phyloP scores from a whole-genome alignment of 2,329 filamentous ascomycete genomes.

The Aspergillus vadensis region DNA sequence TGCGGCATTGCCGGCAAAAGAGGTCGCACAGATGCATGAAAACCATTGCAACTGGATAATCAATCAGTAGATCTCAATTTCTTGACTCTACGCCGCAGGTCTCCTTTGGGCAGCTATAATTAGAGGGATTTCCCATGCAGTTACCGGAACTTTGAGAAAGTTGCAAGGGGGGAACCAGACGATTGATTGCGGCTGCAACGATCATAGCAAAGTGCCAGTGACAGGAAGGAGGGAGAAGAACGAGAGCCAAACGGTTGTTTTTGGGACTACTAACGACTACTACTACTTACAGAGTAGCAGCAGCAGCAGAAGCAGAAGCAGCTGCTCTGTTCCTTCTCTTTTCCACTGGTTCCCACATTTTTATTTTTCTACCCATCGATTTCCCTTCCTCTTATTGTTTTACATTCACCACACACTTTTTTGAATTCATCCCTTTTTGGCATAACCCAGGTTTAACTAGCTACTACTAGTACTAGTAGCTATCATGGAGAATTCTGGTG shows the following conservation, averaged over 20 bases:
- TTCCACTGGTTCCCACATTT: not conserved
- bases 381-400: not conserved
- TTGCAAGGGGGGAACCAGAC: conserved; percentile 23
- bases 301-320: not conserved
- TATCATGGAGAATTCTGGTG: conserved; percentile 8
- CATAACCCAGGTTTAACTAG: too few species aligned
- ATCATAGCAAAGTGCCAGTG: conserved; percentile 20
- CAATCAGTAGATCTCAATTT: conserved; percentile 10
- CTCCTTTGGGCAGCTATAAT: conserved; percentile 2
- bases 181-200: conserved; percentile 19
- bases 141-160: conserved; percentile 15
- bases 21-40: conserved; percentile 11
- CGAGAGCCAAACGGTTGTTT: conserved; percentile 2
- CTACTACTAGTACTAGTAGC: too few species aligned
- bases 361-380: not conserved
- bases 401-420: not conserved
- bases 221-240: conserved; percentile 11
- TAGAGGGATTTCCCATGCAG: conserved; percentile 9
- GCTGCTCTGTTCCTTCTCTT: not conserved
- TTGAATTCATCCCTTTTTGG: not conserved
- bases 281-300: not conserved
- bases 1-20: conserved; percentile 1
- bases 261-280: not conserved
- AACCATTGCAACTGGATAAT: conserved; percentile 7
- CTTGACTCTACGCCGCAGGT: not conserved